These are phyloP conservation scores for Quercus agrifolia DNA, from an alignment of 306 rosid genomes.

Conservation along the genomic window DNA sequence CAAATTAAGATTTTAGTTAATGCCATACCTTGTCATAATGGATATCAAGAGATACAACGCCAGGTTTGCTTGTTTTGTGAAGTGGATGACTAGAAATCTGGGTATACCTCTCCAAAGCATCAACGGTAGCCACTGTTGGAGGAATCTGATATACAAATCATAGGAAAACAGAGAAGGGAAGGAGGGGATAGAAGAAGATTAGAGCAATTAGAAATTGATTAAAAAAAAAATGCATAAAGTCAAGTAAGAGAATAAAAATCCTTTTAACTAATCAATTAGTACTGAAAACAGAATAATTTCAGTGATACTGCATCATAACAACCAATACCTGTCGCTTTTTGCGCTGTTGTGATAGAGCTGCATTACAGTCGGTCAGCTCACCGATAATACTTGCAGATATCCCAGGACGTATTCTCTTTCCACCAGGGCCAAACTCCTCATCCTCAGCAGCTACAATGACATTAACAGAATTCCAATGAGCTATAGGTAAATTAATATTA, in stretches of 20 bases:
- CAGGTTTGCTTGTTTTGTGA: conserved; percentile 95
- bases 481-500: background rate
- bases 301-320: background rate
- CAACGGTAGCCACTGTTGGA: conserved; percentile 78
- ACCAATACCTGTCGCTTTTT: conserved; percentile 76
- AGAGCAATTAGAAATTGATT: background rate
- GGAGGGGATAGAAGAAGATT: no score
- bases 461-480: conserved; percentile 8
- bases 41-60: conserved; percentile 77
- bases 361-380: conserved; percentile 87
- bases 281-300: background rate
- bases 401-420: conserved; percentile 62
- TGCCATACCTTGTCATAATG: conserved; percentile 60
- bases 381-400: conserved; percentile 57
- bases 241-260: background rate
- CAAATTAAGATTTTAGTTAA: background rate
- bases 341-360: conserved; percentile 84
- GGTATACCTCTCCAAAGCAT: conserved; percentile 75
- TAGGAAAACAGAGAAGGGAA: background rate
- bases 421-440: conserved; percentile 64
- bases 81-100: conserved; percentile 98
- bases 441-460: conserved; percentile 46
- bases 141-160: conserved; percentile 57
- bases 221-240: background rate
- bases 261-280: background rate